Base-by-base conservation (phyloP, 2,329 filamentous ascomycete species). In the Drechslerella coelobrocha region DNA sequence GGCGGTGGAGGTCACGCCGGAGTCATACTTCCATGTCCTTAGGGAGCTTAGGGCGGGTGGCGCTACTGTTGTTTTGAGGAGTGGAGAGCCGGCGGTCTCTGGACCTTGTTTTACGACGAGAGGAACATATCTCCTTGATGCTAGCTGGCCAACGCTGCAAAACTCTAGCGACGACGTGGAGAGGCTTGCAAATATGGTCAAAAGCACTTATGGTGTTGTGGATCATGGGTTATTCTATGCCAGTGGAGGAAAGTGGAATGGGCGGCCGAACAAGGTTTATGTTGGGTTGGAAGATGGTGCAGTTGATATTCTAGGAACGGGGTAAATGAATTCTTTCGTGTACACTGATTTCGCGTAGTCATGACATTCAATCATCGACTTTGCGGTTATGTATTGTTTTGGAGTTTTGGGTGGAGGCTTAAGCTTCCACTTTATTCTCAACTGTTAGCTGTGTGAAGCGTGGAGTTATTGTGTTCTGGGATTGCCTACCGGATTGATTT, bases 261-360 rank as follows among this genome's bases (percentile, higher is more conserved):
- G 83, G 61, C 95, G 93, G 81, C 94, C 94, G 0, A 84, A 97
- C 14, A 92, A 91, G 27, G 92, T 91, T 24, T 99, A 97, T 81
- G 97, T 97, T 80, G 94, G 94, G 39, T 89, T 94, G 86, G 85
- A 89, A 45, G 89, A 91, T 77, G 90, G 90, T 2, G 83, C 82
- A 10, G 88, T 90, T 19, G 59, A 59, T 27, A 55, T 2, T 24
- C 23, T 71, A n/a, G 59, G 52, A 2, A 12, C 29, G 39, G 24
- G 23, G 14, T 21, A 31, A 21, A 2, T 24, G 17, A n/a, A n/a
- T n/a, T n/a, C n/a, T n/a, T n/a, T n/a, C n/a, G n/a, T n/a, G n/a
- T n/a, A n/a, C n/a, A n/a, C n/a, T n/a, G n/a, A n/a, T n/a, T n/a
- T n/a, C n/a, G n/a, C n/a, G n/a, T n/a, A n/a, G n/a, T n/a, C n/a